Evolutionary conservation across 208 protist species (phyloP).

Genomic region (Leishmania aethiopica): DNA sequence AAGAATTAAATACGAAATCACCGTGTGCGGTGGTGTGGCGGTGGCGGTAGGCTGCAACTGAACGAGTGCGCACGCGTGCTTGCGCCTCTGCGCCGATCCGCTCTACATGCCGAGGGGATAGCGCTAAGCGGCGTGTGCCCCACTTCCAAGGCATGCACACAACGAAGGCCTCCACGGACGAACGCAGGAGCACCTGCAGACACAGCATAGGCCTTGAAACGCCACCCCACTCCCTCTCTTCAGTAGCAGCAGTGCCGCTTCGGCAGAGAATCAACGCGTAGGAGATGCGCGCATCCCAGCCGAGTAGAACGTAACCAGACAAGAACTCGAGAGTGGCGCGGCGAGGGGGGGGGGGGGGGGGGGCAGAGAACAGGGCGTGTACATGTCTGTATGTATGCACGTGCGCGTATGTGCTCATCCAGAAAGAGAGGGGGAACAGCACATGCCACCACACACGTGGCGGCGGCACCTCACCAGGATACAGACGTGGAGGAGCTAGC

Average conservation of each 20-base stretch:
- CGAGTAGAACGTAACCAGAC: neutral
- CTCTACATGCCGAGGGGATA: too few species aligned
- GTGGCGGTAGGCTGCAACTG: neutral
- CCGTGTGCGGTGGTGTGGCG: neutral
- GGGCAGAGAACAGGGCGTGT: neutral
- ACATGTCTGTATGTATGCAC: neutral
- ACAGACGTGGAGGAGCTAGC: neutral
- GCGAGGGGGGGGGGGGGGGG: neutral
- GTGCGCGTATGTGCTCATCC: neutral
- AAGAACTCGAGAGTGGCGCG: neutral
- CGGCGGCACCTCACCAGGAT: neutral
- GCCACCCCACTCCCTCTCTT: neutral
- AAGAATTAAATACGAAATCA: neutral
- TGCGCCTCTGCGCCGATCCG: too few species aligned
- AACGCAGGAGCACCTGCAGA: constrained; percentile 15
- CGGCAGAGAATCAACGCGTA: neutral
- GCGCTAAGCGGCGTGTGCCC: neutral
- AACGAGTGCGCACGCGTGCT: too few species aligned
- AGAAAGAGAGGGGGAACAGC: neutral
- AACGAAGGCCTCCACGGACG: neutral
- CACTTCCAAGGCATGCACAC: neutral
- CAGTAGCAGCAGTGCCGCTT: neutral
- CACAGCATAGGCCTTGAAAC: neutral
- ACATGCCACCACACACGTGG: neutral
- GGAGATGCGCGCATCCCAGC: neutral